phyloP scores from a whole-genome alignment of 208 protist genomes.

The Leishmania arabica region DNA sequence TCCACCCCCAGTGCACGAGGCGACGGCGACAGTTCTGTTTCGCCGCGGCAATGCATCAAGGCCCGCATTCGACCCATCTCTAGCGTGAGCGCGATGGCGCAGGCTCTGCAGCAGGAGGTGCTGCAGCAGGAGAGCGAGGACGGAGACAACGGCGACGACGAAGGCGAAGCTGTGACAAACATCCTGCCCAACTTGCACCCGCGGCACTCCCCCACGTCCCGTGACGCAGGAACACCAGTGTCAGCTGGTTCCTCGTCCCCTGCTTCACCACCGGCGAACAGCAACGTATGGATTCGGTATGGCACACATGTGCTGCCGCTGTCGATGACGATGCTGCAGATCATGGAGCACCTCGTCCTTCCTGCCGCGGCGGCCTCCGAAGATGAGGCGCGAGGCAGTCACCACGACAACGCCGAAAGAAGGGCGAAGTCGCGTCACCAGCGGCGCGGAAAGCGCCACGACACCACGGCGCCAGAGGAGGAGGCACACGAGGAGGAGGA shows the following conservation, averaged over 20 bases:
- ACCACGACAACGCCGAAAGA: not conserved
- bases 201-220: not conserved
- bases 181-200: conserved; percentile 33
- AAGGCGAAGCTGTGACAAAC: conserved; percentile 22
- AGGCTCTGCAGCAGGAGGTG: conserved; percentile 29
- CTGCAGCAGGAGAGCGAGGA: conserved; percentile 17
- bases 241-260: not conserved
- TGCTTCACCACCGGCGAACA: conserved; percentile 17
- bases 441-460: not conserved
- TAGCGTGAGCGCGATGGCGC: conserved; percentile 29
- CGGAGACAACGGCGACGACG: conserved; percentile 13
- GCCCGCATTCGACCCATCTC: conserved; percentile 31
- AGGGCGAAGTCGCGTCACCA: not conserved
- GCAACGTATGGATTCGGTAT: conserved; percentile 59
- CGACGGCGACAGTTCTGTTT: not conserved
- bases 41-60: conserved; percentile 18
- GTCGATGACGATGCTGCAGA: conserved; percentile 78
- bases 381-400: conserved; percentile 1
- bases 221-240: not conserved
- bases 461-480: not conserved
- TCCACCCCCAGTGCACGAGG: not conserved
- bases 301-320: conserved; percentile 67
- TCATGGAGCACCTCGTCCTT: conserved; percentile 51
- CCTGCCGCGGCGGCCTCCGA: conserved; percentile 13
- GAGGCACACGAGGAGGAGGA: conserved; percentile 4